Conservation (phyloP, 1,284 basidiomycete genomes). For the Sanguinoderma infundibulare region DNA sequence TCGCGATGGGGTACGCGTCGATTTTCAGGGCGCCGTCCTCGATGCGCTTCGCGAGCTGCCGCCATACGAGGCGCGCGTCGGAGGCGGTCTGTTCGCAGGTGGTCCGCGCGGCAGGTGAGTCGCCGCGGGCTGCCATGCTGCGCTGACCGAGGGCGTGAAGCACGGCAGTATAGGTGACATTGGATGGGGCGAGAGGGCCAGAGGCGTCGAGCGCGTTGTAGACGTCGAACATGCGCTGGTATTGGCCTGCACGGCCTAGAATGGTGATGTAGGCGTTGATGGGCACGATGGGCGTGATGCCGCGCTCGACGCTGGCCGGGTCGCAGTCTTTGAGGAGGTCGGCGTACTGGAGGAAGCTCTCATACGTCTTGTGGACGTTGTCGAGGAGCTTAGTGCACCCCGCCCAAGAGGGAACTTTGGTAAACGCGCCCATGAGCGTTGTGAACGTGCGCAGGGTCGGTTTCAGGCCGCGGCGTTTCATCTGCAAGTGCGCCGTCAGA, state of each 20-base stretch:
- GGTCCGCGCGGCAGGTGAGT: slow-evolving; percentile 4
- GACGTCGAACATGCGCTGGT: slow-evolving; percentile 73
- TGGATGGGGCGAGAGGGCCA: slow-evolving; percentile 60
- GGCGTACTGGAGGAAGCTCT: slow-evolving; percentile 53
- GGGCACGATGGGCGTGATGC: too few relatives aligned
- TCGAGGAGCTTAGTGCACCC: slow-evolving; percentile 58
- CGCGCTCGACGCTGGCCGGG: slow-evolving; percentile 48
- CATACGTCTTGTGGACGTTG: slow-evolving; percentile 62
- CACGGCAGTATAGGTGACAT: slow-evolving; percentile 63
- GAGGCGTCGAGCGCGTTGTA: slow-evolving; percentile 65
- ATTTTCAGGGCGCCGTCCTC: slow-evolving; percentile 49
- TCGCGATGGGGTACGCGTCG: slow-evolving; percentile 55
- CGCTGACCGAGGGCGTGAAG: slow-evolving; percentile 52
- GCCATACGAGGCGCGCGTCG: slow-evolving; percentile 74
- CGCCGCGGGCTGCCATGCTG: slow-evolving; percentile 12
- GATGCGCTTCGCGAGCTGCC: slow-evolving; percentile 55
- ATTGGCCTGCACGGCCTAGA: slow-evolving; percentile 57
- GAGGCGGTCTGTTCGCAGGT: slow-evolving; percentile 38
- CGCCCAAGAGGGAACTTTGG: slow-evolving; percentile 61
- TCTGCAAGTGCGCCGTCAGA: slow-evolving; percentile 46
- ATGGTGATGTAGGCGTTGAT: slow-evolving; percentile 65
- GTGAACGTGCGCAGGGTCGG: slow-evolving; percentile 68
- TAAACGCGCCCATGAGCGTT: slow-evolving; percentile 66
- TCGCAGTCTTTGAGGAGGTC: slow-evolving; percentile 51
- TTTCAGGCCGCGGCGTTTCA: slow-evolving; percentile 78